These are phyloP conservation scores for Fusarium siculi DNA, from an alignment of 2,329 filamentous ascomycete species.

Conservation along the genomic window DNA sequence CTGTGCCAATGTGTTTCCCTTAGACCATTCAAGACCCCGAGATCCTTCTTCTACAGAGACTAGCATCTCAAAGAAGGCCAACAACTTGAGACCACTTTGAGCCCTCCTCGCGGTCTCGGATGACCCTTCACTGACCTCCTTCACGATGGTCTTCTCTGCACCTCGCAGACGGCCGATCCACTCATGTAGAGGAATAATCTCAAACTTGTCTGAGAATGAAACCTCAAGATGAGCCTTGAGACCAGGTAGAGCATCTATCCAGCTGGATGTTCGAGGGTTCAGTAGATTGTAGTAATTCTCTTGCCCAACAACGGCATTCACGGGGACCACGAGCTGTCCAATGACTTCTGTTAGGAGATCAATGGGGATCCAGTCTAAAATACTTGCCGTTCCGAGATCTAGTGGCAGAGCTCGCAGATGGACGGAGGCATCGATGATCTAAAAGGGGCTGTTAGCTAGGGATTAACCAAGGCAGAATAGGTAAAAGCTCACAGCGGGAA, in stretches of 20 bases:
- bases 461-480: too few species aligned
- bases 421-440: not conserved
- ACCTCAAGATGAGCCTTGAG: not conserved
- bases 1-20: not conserved
- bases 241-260: not conserved
- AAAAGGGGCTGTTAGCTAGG: fast-evolving
- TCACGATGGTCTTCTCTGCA: not conserved
- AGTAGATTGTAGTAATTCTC: not conserved
- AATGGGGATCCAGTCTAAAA: not conserved
- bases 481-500: not conserved
- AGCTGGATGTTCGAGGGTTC: not conserved
- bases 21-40: not conserved
- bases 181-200: not conserved
- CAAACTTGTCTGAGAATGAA: fast-evolving
- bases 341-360: not conserved
- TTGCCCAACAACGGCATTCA: not conserved
- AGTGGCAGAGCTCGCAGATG: not conserved
- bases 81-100: not conserved
- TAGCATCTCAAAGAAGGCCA: not conserved
- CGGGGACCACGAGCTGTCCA: not conserved
- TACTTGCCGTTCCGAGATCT: not conserved
- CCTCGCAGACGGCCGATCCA: not conserved
- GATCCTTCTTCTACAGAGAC: not conserved
- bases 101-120: not conserved
- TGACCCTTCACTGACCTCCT: not conserved